Base-by-base conservation (phyloP, 116 monocot species). In the Phalaenopsis hybrid region DNA sequence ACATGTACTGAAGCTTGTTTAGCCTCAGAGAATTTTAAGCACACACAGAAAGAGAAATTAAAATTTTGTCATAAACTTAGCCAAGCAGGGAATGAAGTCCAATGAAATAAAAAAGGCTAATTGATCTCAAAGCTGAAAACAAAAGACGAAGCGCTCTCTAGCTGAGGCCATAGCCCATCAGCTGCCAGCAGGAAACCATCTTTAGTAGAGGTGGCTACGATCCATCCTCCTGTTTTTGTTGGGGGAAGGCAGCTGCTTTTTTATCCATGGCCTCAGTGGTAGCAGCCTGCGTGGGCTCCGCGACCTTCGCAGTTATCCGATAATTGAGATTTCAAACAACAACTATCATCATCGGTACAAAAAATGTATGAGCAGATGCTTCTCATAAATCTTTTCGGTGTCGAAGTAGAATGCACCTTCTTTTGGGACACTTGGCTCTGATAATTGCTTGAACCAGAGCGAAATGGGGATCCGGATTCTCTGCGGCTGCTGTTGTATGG, bases 321-420 rank as follows among this genome's bases (percentile, higher is more conserved):
- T 41, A 33, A 75, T 46, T 18, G n/a, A 46, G 48, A 46, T 21
- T 45, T 46, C 75, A 75, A 45, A 46, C 75, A 75, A 46, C 75
- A 45, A 46, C 21, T 75, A 46, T 75, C 75, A 75, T 75, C 75
- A 17, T 75, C 75, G 44, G 44, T 75, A 21, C 48, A 75, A 45
- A 75, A 46, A 46, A 41, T 11, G 16, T 37, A 72, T 41, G 70
- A 70, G 70, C 70, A 37, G 34, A 75, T 44, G 45, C 75, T 43
- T 20, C 75, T 44, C 45, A 5, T 44, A 75, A 75, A 4, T 21
- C 75, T 44, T 46, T 75, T 75, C n/a, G 20, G n/a, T 17, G 21
- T 75, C 46, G 75, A 75, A 7, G n/a, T 7, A 2, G 44, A 73
- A 75, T 46, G 75, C 75, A 21, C 77, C 25, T 77, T 52, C 77